A percentile compares a stretch with the other conserved stretches of the same genome.
Evolutionary conservation across 2,329 filamentous ascomycete genomes (phyloP).

Genomic region (Pseudogymnoascus sp.): DNA sequence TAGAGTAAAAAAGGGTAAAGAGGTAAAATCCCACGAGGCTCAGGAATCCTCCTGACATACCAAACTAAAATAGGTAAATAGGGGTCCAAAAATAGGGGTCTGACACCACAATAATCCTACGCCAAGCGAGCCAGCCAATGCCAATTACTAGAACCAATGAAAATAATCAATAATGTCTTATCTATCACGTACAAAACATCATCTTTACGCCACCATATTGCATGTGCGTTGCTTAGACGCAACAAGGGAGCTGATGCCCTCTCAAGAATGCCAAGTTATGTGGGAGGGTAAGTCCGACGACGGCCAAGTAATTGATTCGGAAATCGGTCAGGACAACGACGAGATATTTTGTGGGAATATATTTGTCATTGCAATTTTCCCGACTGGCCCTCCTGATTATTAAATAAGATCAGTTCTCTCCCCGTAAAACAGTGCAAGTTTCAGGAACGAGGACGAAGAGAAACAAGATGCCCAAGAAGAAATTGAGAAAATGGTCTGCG

Average conservation of each 20-base stretch:
- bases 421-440: neutral
- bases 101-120: neutral
- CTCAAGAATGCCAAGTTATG: neutral
- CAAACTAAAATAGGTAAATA: neutral
- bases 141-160: neutral
- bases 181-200: neutral
- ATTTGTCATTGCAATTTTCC: neutral
- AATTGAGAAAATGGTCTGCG: conserved; percentile 12
- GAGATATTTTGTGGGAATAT: neutral
- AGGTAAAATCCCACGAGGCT: neutral
- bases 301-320: neutral
- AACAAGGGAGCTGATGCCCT: neutral
- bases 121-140: neutral
- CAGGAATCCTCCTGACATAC: neutral
- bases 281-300: neutral
- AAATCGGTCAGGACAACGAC: neutral
- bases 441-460: conserved; percentile 7
- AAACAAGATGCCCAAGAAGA: conserved; percentile 4
- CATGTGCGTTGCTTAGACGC: neutral
- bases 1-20: neutral
- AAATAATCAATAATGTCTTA: neutral
- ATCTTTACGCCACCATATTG: neutral
- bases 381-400: neutral
- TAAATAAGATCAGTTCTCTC: neutral
- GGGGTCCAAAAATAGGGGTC: neutral